A percentile compares a stretch with the other conserved stretches of the same genome.
Evolutionary conservation across 768 basidiomycete genomes (phyloP).

Genomic region (Lanmaoa pseudosensibilis): DNA sequence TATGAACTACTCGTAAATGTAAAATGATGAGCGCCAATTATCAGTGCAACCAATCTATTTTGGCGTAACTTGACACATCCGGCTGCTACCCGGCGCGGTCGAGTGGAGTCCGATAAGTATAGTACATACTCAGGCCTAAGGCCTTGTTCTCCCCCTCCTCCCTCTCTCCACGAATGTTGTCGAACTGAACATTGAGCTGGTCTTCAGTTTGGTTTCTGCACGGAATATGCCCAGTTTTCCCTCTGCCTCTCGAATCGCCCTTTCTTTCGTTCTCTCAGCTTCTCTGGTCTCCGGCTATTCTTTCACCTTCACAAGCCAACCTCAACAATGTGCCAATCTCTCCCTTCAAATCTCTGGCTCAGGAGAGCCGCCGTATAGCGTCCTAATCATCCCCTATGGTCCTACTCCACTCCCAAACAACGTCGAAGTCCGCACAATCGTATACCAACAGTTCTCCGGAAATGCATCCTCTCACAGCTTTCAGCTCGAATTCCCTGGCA

Average conservation of each 20-base stretch:
- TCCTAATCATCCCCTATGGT: slow-evolving; percentile 69
- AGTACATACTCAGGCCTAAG: too few relatives aligned
- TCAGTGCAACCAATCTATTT: slow-evolving; percentile 7
- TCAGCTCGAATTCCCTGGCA: slow-evolving; percentile 60
- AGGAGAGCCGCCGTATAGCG: slow-evolving; percentile 65
- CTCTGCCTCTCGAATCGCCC: not conserved
- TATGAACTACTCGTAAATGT: not conserved
- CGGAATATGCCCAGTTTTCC: slow-evolving; percentile 13
- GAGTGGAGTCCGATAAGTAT: not conserved
- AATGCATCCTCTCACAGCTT: slow-evolving; percentile 45
- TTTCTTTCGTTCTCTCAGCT: slow-evolving; percentile 23
- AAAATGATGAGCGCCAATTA: too few relatives aligned
- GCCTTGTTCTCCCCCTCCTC: not conserved
- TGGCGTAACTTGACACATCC: not conserved
- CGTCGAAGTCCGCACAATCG: slow-evolving; percentile 61
- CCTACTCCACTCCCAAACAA: slow-evolving; percentile 59
- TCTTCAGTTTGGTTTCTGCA: not conserved
- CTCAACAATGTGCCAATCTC: slow-evolving; percentile 67
- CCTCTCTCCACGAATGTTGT: slow-evolving; percentile 9
- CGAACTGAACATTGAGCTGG: not conserved
- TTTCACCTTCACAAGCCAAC: slow-evolving; percentile 45
- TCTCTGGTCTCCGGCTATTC: slow-evolving; percentile 40
- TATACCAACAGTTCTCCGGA: slow-evolving; percentile 53
- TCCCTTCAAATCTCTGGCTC: slow-evolving; percentile 58
- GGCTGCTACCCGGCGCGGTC: not conserved